These are phyloP conservation scores for Corymbia maculata DNA, from an alignment of 345 rosid species.

Conservation along the genomic window DNA sequence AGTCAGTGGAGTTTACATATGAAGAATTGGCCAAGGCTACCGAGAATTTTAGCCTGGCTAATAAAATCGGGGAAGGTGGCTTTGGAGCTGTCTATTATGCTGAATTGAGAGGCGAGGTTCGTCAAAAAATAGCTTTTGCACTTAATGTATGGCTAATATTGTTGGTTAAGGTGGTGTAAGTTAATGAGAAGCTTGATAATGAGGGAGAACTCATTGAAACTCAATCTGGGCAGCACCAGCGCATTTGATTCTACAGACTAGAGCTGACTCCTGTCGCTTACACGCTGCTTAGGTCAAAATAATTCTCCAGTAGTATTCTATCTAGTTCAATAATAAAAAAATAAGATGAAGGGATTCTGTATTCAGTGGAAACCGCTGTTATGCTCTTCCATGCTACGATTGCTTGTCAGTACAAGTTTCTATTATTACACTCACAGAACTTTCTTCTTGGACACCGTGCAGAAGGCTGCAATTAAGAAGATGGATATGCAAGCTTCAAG, in stretches of 20 bases:
- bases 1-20: constrained; percentile 77
- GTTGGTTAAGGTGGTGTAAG: background rate
- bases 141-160: background rate
- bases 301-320: background rate
- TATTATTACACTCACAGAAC: background rate
- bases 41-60: constrained; percentile 71
- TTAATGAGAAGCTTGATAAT: background rate
- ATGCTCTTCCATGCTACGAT: background rate
- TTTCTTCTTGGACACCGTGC: constrained; percentile 1
- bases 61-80: constrained; percentile 91
- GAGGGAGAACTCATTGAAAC: background rate
- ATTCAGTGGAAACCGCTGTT: background rate
- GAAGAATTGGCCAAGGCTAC: constrained; percentile 93
- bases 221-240: background rate
- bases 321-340: background rate
- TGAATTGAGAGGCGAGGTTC: constrained; percentile 88
- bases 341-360: background rate
- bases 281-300: background rate
- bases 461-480: constrained; percentile 98
- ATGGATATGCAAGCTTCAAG: constrained; percentile 96
- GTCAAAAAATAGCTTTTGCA: background rate
- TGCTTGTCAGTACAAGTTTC: background rate
- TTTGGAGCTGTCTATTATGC: constrained; percentile 92
- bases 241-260: background rate
- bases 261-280: background rate